Conservation (phyloP, 768 basidiomycete genomes). For the Suillus variegatus region DNA sequence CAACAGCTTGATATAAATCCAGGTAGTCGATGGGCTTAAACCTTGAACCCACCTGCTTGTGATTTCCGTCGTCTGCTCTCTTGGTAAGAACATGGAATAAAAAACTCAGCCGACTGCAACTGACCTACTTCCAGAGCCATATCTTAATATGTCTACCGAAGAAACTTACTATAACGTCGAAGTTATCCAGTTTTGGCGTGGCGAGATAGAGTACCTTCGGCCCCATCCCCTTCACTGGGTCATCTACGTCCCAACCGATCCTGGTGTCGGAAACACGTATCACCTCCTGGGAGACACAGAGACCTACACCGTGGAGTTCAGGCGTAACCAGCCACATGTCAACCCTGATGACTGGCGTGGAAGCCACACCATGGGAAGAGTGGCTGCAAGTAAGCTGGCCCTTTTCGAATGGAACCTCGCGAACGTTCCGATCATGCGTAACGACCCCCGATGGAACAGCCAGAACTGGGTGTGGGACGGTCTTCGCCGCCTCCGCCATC, state of each 20-base stretch:
- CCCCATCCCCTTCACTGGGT: conserved; percentile 29
- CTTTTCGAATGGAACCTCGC: conserved; percentile 18
- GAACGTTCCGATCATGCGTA: conserved; percentile 6
- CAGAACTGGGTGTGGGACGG: conserved; percentile 29
- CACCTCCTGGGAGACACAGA: conserved; percentile 27
- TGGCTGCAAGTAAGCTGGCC: conserved; percentile 17
- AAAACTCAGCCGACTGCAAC: background rate
- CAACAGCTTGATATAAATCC: background rate
- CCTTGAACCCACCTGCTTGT: background rate
- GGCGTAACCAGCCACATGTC: conserved; percentile 11
- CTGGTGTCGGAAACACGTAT: conserved; percentile 25
- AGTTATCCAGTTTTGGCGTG: conserved; percentile 32
- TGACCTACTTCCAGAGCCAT: background rate
- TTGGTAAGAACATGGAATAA: background rate
- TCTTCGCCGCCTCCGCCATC: conserved; percentile 8
- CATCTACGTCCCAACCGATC: conserved; percentile 28
- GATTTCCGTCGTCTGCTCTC: background rate
- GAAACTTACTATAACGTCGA: conserved; percentile 24
- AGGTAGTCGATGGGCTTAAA: background rate
- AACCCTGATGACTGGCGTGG: conserved; percentile 27
- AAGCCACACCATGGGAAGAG: conserved; percentile 16
- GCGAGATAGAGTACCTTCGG: conserved; percentile 15
- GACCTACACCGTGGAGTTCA: conserved; percentile 20
- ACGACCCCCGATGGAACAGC: background rate
- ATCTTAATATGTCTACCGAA: conserved; percentile 16